Evolutionary conservation across 2,329 filamentous ascomycete species (phyloP), one percentile per base, ranked within the genome.

Genomic region (Colletotrichum falcatum): DNA sequence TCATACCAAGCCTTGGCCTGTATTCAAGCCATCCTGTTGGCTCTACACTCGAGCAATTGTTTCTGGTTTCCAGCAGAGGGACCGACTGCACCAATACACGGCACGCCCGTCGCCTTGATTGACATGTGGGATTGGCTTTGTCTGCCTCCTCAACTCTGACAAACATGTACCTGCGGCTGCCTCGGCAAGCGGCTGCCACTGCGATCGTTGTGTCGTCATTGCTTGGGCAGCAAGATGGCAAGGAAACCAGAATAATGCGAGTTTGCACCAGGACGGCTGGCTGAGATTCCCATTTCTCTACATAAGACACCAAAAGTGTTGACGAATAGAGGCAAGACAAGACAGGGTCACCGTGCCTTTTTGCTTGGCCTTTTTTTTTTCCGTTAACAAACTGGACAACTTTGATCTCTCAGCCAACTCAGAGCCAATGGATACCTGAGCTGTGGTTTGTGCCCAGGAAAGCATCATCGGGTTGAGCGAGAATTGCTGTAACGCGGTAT

Each of bases 1-100:
- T 71, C 68, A 71, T 71, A 68, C 68, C 68, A 71, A 71, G 68
- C 37, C 64, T 37, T 61, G 35, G 16, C 3, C 37, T 28, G 11
- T 26, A 2, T 30, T 44, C 49, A 44, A 51, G 51, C 30, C 28
- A 16, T 70, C 35, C 49, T 70, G 46, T 51, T 18, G 49, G 16
- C 37, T 42, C 39, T 33, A 33, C 35, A 44, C 28, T 33, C 5
- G 16, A 53, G 1, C 28, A 53, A 33, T 8, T 53, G 18, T 28
- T 30, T 49, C 49, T 44, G 20, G 12, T n/a, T n/a, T 2, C 6
- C 4, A 30, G 12, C 28, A 4, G 7, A 33, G 3, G 4, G 5
- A 26, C 12, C 6, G 23, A 8, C 16, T 39, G 14, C 44, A 48
- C 0, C n/a, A 48, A 11, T 11, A 5, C 44, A 48, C n/a, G 44